Evolutionary conservation across 148 eudicot species (phyloP).

Genomic region (Rhododendron simsii): DNA sequence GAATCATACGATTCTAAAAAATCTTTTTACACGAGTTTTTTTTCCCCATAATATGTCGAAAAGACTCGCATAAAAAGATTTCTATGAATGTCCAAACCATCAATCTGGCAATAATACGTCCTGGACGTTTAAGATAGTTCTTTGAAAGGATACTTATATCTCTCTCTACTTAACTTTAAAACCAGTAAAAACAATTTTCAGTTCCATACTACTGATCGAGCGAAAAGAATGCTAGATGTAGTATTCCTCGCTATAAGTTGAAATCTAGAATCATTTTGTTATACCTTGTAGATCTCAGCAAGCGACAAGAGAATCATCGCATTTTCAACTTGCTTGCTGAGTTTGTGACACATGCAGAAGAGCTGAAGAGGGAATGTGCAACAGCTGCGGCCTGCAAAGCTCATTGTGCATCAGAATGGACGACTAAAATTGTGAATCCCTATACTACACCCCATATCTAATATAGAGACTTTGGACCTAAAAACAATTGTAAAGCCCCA

Average conservation of each 20-base stretch:
- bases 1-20: no score
- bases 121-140: neutral
- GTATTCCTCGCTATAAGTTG: neutral
- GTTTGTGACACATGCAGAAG: conserved; percentile 92
- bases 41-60: no score
- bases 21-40: no score
- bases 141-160: no score
- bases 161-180: neutral
- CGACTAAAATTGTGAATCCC: neutral
- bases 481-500: conserved; percentile 2
- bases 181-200: neutral
- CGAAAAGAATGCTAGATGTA: neutral
- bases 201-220: neutral
- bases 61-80: neutral
- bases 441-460: neutral
- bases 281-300: conserved; percentile 97
- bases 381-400: conserved; percentile 81
- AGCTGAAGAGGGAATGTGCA: conserved; percentile 75
- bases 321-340: conserved; percentile 79
- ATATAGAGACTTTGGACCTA: neutral
- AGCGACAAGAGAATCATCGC: conserved; percentile 81
- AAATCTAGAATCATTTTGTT: neutral
- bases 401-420: conserved; percentile 12
- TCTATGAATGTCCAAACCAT: neutral
- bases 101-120: neutral